These are phyloP conservation scores for Ustilago cynodontis DNA, from an alignment of 1,284 basidiomycete genomes.

Conservation along the genomic window DNA sequence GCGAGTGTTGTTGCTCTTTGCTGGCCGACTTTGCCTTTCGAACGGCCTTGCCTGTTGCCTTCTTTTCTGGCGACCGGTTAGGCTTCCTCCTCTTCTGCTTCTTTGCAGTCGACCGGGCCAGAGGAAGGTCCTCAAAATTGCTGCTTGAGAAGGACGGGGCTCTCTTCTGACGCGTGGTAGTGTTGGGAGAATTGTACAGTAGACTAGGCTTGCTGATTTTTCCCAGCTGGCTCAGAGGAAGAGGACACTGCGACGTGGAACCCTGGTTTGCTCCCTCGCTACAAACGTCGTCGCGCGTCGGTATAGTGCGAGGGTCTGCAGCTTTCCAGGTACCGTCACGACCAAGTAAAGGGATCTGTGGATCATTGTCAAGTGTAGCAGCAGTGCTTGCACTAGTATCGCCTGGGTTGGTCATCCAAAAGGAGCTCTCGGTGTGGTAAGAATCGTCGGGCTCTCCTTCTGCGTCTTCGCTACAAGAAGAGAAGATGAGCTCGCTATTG, in stretches of 20 bases:
- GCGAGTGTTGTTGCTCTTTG: neutral
- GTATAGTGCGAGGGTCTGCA: neutral
- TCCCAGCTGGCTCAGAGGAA: neutral
- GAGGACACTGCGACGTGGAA: neutral
- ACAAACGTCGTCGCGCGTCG: neutral
- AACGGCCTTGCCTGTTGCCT: neutral
- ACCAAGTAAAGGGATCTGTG: constrained; percentile 20
- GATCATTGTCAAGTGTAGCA: constrained; percentile 18
- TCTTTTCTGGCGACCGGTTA: neutral
- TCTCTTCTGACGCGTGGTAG: neutral
- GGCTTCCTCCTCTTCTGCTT: neutral
- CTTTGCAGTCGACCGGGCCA: neutral
- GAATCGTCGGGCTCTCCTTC: constrained; percentile 38
- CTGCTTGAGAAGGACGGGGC: neutral
- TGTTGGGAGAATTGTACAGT: neutral
- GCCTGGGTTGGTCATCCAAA: constrained; percentile 18
- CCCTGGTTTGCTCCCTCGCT: neutral
- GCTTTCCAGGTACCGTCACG: constrained; percentile 27
- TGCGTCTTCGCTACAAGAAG: constrained; percentile 38
- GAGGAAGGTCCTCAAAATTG: neutral
- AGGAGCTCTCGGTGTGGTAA: constrained; percentile 14
- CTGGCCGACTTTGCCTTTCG: neutral
- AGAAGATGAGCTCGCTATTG: neutral
- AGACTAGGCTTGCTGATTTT: neutral
- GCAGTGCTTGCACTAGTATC: constrained; percentile 24